These are phyloP conservation scores for Rhodosporidiobolus odoratus DNA, from an alignment of 768 basidiomycete species.

Conservation along the genomic window DNA sequence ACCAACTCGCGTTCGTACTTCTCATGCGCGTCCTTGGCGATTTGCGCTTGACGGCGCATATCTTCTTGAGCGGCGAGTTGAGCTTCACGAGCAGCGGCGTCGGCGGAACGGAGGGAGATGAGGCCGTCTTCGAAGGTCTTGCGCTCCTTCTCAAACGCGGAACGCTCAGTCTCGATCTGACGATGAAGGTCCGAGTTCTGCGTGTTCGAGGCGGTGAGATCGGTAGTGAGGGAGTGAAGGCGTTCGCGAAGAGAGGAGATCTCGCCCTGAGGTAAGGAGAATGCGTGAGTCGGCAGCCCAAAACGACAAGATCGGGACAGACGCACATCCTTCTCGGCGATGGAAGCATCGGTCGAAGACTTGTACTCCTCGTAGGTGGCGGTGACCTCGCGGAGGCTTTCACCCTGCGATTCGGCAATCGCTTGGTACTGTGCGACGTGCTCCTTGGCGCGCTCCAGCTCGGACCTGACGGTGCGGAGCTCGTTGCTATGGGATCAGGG, in stretches of 20 bases:
- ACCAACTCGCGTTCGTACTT: conserved; percentile 75
- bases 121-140: conserved; percentile 75
- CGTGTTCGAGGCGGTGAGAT: conserved; percentile 53
- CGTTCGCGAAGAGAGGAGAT: conserved; percentile 61
- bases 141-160: conserved; percentile 70
- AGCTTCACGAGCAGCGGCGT: conserved; percentile 61
- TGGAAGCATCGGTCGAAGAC: conserved; percentile 62
- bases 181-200: conserved; percentile 61
- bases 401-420: conserved; percentile 76
- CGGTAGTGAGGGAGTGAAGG: conserved; percentile 55
- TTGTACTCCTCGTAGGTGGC: conserved; percentile 75
- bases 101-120: conserved; percentile 69
- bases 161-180: conserved; percentile 63
- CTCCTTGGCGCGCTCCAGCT: conserved; percentile 62
- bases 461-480: conserved; percentile 71
- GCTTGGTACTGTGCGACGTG: conserved; percentile 81
- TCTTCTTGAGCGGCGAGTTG: conserved; percentile 55
- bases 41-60: conserved; percentile 61
- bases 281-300: not conserved
- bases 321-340: conserved; percentile 63
- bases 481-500: conserved; percentile 53
- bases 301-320: not conserved
- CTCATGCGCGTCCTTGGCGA: conserved; percentile 70
- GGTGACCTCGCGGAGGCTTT: conserved; percentile 64
- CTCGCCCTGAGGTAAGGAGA: conserved; percentile 55